These are phyloP conservation scores for Hypoxylon trugodes DNA, from an alignment of 495 filamentous ascomycete genomes.

Conservation along the genomic window DNA sequence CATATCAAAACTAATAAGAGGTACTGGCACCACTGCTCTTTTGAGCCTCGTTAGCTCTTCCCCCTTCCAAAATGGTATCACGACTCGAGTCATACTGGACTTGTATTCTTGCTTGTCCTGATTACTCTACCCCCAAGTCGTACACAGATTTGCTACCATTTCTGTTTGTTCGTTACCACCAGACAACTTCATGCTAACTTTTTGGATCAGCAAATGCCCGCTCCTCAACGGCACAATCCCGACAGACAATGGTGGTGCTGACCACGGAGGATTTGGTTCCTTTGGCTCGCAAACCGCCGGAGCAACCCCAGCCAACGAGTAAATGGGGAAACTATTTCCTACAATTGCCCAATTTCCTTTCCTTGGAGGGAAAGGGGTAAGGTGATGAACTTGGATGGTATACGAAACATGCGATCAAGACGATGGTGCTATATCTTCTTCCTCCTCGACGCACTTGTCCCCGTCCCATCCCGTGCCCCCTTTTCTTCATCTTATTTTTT, in stretches of 20 bases:
- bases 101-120: constrained; percentile 4
- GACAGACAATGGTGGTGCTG: constrained; percentile 66
- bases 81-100: neutral
- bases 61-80: neutral
- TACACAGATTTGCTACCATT: neutral
- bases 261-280: constrained; percentile 62
- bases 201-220: constrained; percentile 72
- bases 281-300: constrained; percentile 49
- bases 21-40: constrained; percentile 56
- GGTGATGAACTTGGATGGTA: neutral
- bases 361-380: neutral
- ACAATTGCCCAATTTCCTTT: neutral
- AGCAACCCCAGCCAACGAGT: constrained; percentile 20
- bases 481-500: neutral
- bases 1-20: constrained; percentile 99
- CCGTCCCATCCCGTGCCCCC: neutral
- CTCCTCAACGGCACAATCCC: constrained; percentile 88
- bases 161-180: constrained; percentile 1
- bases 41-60: constrained; percentile 6
- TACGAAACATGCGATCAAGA: neutral
- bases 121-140: neutral
- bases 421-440: neutral
- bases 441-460: neutral
- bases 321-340: neutral
- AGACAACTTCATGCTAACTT: constrained; percentile 46